These are phyloP conservation scores for Ephemerocybe angulata DNA, from an alignment of 768 basidiomycete genomes.

Conservation along the genomic window DNA sequence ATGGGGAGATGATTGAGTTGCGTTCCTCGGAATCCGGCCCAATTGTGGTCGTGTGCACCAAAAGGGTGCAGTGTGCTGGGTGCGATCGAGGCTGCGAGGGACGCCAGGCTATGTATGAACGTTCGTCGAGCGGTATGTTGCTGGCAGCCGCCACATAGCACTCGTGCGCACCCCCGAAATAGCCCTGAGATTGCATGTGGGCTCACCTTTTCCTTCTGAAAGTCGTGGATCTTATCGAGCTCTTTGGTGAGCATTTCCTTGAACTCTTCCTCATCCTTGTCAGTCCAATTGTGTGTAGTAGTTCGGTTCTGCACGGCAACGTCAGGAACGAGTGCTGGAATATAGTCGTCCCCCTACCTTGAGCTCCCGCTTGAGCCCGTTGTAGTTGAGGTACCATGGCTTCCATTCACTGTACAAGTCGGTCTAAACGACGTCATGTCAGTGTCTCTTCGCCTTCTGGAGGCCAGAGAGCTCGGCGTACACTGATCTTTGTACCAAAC, in stretches of 20 bases:
- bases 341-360: constrained; percentile 49
- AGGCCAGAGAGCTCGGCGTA: constrained; percentile 18
- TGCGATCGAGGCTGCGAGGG: neutral
- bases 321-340: constrained; percentile 5
- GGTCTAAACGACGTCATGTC: neutral
- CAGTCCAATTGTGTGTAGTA: constrained; percentile 60
- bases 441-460: too few species aligned
- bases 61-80: neutral
- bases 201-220: constrained; percentile 82
- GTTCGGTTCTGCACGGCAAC: constrained; percentile 32
- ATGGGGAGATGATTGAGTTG: neutral
- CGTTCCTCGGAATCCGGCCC: neutral
- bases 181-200: too few species aligned
- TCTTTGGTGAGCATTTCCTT: constrained; percentile 75
- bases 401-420: constrained; percentile 90
- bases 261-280: constrained; percentile 80
- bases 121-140: too few species aligned
- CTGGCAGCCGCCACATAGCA: too few species aligned
- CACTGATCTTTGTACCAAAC: constrained; percentile 76
- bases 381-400: constrained; percentile 88
- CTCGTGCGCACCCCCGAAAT: too few species aligned
- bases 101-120: too few species aligned
- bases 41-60: neutral
- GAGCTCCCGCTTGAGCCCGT: constrained; percentile 82
- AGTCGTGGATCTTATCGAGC: constrained; percentile 91